Base-by-base conservation (phyloP, 2,329 filamentous ascomycete genomes). In the Parasarocladium wereldwijsianum region DNA sequence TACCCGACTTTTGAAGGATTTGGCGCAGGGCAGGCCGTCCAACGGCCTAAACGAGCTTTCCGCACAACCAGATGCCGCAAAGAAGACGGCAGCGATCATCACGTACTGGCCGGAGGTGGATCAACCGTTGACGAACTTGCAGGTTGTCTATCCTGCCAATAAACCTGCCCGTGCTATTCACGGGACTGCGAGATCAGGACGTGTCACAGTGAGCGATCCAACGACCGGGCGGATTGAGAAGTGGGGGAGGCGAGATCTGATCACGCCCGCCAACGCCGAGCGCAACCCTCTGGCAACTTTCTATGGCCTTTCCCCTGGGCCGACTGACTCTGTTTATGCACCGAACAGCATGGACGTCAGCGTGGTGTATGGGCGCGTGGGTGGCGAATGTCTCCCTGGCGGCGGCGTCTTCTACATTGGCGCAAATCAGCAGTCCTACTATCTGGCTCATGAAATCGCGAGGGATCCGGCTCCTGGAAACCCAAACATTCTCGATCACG, bases 321-420 rank as follows among this genome's bases (percentile, higher is more conserved):
- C 5, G 28, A 24, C 9, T 5, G 28, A 24, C 17, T 17, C 8
- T 30, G 4, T 18, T 30, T 15, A 23, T 15, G 28, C 24, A n/a
- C 81, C 82, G 2, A 94, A 94, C 44, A 70, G 80, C 20, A 86
- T 94, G 78, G 86, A 93, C 47, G 70, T 93, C 20, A 93, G 85
- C 45, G 81, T 87, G 43, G 69, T 71, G 7, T 86, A 81, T 46
- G 87, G 87, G 7, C 70, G 87, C 55, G 58, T 93, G 6, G 76
- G 82, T 32, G 87, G 85, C 3, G 84, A 93, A 57, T 86, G 84
- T 2, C 83, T 78, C 33, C 85, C 85, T 0, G 81, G 82, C 28
- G 86, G 87, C 4, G 74, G 77, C 33, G 67, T 73, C 25, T 90
- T 86, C 48, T 92, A 79, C 44, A 77, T 84, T 19, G 70, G 73